phyloP scores from a whole-genome alignment of 768 basidiomycete species.

The Wakefieldia striispora region DNA sequence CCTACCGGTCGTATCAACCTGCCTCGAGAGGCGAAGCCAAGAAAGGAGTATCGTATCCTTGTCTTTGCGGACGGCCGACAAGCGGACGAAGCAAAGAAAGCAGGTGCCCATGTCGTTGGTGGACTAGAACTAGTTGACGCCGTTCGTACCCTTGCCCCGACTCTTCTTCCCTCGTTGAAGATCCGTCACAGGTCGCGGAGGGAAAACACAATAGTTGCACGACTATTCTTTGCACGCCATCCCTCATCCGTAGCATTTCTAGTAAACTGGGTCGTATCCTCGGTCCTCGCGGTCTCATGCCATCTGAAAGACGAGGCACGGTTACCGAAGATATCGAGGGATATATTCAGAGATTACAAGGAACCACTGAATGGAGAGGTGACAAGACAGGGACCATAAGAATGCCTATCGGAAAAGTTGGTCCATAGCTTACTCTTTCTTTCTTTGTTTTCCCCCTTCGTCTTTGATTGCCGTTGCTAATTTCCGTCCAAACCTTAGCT shows the following conservation, averaged over 20 bases:
- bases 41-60: conserved; percentile 73
- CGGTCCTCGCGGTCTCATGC: conserved; percentile 94
- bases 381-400: conserved; percentile 85
- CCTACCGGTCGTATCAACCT: conserved; percentile 89
- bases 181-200: conserved; percentile 57
- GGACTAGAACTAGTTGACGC: conserved; percentile 87
- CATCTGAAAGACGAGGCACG: conserved; percentile 88
- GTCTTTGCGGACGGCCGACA: conserved; percentile 88
- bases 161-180: neutral
- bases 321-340: conserved; percentile 87
- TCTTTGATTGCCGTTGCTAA: neutral
- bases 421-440: conserved; percentile 15
- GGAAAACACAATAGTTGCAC: conserved; percentile 69
- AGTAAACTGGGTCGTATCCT: conserved; percentile 76
- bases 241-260: conserved; percentile 74
- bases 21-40: conserved; percentile 75
- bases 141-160: conserved; percentile 44
- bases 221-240: conserved; percentile 79
- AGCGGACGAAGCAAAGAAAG: conserved; percentile 79
- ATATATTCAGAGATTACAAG: conserved; percentile 76
- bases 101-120: conserved; percentile 90
- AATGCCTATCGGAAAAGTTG: conserved; percentile 74
- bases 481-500: conserved; percentile 44
- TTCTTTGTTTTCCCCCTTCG: neutral
- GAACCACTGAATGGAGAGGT: conserved; percentile 90